Base-by-base conservation (phyloP, 495 filamentous ascomycete species). In the Xeromyces bisporus region DNA sequence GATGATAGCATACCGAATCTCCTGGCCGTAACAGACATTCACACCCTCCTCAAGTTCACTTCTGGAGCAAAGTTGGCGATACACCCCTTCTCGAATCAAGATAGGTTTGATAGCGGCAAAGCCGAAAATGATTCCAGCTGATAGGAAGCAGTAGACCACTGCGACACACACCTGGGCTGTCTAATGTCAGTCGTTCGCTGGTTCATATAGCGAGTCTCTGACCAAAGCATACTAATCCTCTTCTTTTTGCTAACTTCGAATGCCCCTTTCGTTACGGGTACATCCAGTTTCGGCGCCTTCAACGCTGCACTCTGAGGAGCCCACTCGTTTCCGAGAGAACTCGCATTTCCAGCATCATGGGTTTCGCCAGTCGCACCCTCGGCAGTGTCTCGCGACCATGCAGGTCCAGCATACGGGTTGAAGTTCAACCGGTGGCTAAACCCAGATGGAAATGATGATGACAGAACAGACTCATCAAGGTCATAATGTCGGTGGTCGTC, bases 61-160 rank as follows among this genome's bases (percentile, higher is more conserved):
- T 28, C 46, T 27, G 8, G 67, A 67, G 42, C 82, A 91, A 2
- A 56, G 46, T 21, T 80, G 56, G 26, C 56, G 53, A 44, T 87
- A 91, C 13, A 84, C 79, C 0, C 73, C 74, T 51, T 87, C 78
- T 31, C 58, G 47, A 32, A 86, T 77, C 32, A 91, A 55, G 2
- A 87, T 73, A 1, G 82, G 80, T 44, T 91, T 91, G 33, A 91
- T 52, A 21, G 82, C 82, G 18, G 82, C 82, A 51, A 80, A 91
- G 15, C 52, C 52, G 46, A 91, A 91, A 12, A 91, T 75, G 24
- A 82, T 51, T 7, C 82, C 82, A 7, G 82, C 78, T 1, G 80
- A 68, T 23, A 91, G 64, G 24, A 93, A 70, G 54, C 83, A 93
- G 50, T 83, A 87, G 1, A 84, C 40, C 1, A 86, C 77, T 9